Evolutionary conservation across 352 stramenopile species (phyloP), one percentile per base, ranked within the genome.

Genomic region (Thraustochytrium striatum): DNA sequence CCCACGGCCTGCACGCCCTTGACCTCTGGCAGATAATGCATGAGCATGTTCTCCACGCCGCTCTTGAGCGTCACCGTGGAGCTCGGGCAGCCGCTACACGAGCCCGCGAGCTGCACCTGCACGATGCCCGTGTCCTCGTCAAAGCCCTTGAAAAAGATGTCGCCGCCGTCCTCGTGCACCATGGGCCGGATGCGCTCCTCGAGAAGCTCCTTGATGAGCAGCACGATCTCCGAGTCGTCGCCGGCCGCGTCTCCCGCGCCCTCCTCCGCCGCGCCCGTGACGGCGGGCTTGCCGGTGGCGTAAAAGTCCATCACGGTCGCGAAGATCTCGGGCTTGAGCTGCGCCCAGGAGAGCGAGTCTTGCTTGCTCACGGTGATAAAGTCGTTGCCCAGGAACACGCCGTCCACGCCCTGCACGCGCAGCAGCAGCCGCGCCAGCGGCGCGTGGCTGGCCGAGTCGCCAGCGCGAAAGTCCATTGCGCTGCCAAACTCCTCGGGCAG

Each of bases 1-100:
- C 38, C 44, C 0, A 86, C 82, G 3, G 84, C 44, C 39, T 84
- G 55, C 19, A 93, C 87, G 57, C 69, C 86, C 25, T 86, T 91
- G 52, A 99, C 96, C 87, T 99, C 97, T 0, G 95, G 95, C 80
- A 99, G 98, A 86, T 99, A 99, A 87, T 99, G 96, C 92, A 98
- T 98, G 38, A 99, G 89, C 97, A 99, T 99, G 85, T 99, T 99
- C 86, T 99, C 96, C 33, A 99, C 96, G 53, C 96, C 96, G 84
- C 98, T 93, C 87, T 98, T 98, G 81, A 99, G 90, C 57, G 97
- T 99, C 21, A 99, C 94, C 38, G 91, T 95, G 32, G 92, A 98
- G 80, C 88, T 97, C 13, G 96, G 95, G 85, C 97, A 99, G 36
- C 96, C 96, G 0, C 96, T 94, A 84, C 97, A 99, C 35, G 92